Percentiles rank a stretch among this genome's conserved stretches.
phyloP scores from a whole-genome alignment of 140 eudicot genomes.

The Senecio squalidus region DNA sequence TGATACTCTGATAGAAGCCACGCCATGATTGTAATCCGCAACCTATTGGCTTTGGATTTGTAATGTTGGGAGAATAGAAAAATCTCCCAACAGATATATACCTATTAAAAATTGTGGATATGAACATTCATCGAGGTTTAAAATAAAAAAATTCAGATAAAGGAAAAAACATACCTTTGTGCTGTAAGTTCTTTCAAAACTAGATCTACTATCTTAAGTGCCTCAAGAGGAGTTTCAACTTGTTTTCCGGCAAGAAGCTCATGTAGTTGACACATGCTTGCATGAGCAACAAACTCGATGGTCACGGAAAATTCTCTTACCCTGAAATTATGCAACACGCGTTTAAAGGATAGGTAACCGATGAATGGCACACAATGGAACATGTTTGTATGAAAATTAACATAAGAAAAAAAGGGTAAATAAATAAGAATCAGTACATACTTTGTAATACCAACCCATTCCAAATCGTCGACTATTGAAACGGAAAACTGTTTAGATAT shows the following conservation, averaged over 20 bases:
- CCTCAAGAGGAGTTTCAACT: conserved; percentile 55
- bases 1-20: conserved; percentile 75
- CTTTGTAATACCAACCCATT: conserved; percentile 45
- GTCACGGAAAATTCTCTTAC: conserved; percentile 47
- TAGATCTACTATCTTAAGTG: conserved; percentile 51
- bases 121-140: background rate
- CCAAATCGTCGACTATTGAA: conserved; percentile 36
- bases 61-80: conserved; percentile 57
- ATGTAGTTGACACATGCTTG: conserved; percentile 42
- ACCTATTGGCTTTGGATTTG: conserved; percentile 51
- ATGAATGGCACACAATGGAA: too few relatives aligned
- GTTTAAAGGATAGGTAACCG: background rate
- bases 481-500: conserved; percentile 37
- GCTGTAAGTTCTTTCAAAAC: conserved; percentile 60
- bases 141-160: too few relatives aligned
- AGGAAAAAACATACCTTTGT: conserved; percentile 35
- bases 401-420: background rate
- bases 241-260: conserved; percentile 53
- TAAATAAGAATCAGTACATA: conserved; percentile 16
- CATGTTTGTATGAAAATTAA: background rate
- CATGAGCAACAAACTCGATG: conserved; percentile 52
- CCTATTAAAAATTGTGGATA: conserved; percentile 19
- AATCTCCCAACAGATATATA: conserved; percentile 63
- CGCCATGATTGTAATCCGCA: conserved; percentile 77
- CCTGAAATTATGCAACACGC: conserved; percentile 33